These are phyloP conservation scores for Thamnidium elegans DNA, from an alignment of 192 early-diverging fungal species.

Conservation along the genomic window DNA sequence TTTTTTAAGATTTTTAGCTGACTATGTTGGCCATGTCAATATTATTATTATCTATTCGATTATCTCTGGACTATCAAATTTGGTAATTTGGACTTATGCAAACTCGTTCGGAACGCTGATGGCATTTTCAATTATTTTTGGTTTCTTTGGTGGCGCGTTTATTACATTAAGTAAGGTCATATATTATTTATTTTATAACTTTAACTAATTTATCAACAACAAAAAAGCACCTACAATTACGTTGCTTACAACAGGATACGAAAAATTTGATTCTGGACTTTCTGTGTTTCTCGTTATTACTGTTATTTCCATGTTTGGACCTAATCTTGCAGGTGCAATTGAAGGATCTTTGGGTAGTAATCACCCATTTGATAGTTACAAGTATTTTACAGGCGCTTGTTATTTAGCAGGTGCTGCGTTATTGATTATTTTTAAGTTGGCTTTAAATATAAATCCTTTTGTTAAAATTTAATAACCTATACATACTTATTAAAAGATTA, in stretches of 20 bases:
- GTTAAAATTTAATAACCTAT: not conserved
- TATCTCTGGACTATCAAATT: constrained; percentile 17
- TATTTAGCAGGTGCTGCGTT: constrained; percentile 7
- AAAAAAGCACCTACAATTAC: constrained; percentile 17
- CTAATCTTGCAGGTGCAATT: constrained; percentile 16
- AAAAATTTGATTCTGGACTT: constrained; percentile 16
- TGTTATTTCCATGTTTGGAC: constrained; percentile 13
- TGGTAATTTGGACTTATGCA: constrained; percentile 36
- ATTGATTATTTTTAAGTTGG: constrained; percentile 8
- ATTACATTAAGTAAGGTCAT: constrained; percentile 18
- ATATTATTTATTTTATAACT: not conserved
- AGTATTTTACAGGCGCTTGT: constrained; percentile 11
- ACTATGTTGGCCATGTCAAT: constrained; percentile 33
- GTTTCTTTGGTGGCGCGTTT: constrained; percentile 25
- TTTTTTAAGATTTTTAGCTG: constrained; percentile 12
- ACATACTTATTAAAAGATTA: no score
- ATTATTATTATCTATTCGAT: constrained; percentile 28
- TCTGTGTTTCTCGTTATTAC: constrained; percentile 15
- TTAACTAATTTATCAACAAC: not conserved
- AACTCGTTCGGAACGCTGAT: constrained; percentile 26
- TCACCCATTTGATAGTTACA: constrained; percentile 15
- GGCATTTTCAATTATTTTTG: constrained; percentile 19
- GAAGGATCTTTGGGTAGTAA: not conserved
- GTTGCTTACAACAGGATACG: constrained; percentile 4
- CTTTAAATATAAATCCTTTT: constrained; percentile 1